phyloP scores from a whole-genome alignment of 2,329 filamentous ascomycete species.

The Aaosphaeria pasadenensis region DNA sequence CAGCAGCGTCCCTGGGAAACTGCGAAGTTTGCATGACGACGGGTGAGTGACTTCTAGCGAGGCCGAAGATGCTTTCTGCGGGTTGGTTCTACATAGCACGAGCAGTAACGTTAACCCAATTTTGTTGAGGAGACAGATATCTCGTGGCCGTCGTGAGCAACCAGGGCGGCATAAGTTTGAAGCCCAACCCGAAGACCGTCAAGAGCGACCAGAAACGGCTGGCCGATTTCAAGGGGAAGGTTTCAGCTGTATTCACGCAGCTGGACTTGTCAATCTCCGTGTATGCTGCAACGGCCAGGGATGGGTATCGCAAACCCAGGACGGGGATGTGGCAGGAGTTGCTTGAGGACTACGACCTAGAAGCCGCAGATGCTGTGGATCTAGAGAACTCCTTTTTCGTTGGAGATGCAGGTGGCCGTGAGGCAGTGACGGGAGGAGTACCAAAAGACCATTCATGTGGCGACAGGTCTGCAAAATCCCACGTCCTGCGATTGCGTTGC shows the following conservation, averaged over 20 bases:
- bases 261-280: constrained; percentile 74
- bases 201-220: constrained; percentile 67
- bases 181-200: constrained; percentile 67
- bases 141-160: constrained; percentile 81
- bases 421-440: constrained; percentile 41
- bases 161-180: constrained; percentile 77
- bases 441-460: constrained; percentile 58
- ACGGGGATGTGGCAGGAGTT: constrained; percentile 82
- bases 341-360: constrained; percentile 50
- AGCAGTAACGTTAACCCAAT: not conserved
- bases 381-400: constrained; percentile 74
- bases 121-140: constrained; percentile 52
- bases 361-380: constrained; percentile 60
- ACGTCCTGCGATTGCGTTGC: constrained; percentile 3
- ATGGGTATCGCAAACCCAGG: constrained; percentile 82
- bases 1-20: constrained; percentile 60
- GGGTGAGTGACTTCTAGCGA: constrained; percentile 48
- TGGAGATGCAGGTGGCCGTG: constrained; percentile 70
- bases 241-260: constrained; percentile 63
- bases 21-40: constrained; percentile 68
- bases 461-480: constrained; percentile 49
- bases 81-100: not conserved
- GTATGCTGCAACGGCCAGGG: constrained; percentile 82
- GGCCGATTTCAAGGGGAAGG: constrained; percentile 79
- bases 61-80: not conserved